Evolutionary conservation across 140 eudicot genomes (phyloP).

Genomic region (Senecio squalidus): DNA sequence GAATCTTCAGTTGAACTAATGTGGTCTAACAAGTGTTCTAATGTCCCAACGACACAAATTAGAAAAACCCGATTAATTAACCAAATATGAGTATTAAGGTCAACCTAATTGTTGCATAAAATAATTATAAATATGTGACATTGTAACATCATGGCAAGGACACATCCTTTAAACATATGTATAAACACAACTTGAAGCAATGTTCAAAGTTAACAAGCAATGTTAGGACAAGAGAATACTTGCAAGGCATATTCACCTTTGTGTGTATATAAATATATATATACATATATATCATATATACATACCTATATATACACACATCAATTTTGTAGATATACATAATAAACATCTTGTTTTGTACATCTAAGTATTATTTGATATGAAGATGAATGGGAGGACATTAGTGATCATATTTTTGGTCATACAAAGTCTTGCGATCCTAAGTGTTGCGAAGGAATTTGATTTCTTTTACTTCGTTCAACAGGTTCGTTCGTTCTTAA

Average conservation of each 20-base stretch:
- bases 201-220: slow-evolving; percentile 25
- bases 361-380: slow-evolving; percentile 14
- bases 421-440: slow-evolving; percentile 27
- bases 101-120: no score
- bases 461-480: slow-evolving; percentile 80
- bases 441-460: slow-evolving; percentile 42
- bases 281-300: background rate
- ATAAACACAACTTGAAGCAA: slow-evolving; percentile 26
- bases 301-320: background rate
- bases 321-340: background rate
- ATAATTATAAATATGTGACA: no score
- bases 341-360: background rate
- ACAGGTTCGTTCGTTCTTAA: slow-evolving; percentile 33
- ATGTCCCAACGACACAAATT: no score
- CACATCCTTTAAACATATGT: no score
- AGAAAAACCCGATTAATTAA: no score
- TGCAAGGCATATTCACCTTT: slow-evolving; percentile 26
- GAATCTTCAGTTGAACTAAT: no score
- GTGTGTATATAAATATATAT: background rate
- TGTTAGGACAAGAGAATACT: slow-evolving; percentile 21
- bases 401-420: slow-evolving; percentile 24
- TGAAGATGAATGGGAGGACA: slow-evolving; percentile 12
- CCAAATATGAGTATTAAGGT: no score
- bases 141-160: no score
- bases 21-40: no score